Evolutionary conservation across 768 basidiomycete species (phyloP).

Genomic region (Chalciporus pseudorubinellus): DNA sequence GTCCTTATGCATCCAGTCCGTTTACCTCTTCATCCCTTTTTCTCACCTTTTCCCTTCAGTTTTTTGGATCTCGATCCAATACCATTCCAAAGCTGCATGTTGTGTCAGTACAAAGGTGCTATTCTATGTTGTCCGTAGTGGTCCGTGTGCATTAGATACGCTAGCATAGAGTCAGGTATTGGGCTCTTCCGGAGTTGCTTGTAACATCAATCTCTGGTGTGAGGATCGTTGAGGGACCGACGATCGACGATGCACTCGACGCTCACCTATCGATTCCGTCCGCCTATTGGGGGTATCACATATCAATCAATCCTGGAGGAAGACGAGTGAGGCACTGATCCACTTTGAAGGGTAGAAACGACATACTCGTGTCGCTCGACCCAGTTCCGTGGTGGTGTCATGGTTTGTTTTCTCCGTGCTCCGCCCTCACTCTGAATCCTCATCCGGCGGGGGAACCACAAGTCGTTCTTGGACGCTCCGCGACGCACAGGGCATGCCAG

Average conservation of each 20-base stretch:
- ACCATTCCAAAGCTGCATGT: constrained; percentile 14
- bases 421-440: not conserved
- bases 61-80: constrained; percentile 9
- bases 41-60: not conserved
- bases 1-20: constrained; percentile 4
- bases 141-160: constrained; percentile 7
- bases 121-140: constrained; percentile 10
- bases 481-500: constrained; percentile 43
- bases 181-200: constrained; percentile 37
- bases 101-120: constrained; percentile 14
- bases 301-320: too few species aligned
- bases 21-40: not conserved
- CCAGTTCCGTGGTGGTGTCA: too few species aligned
- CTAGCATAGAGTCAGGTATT: constrained; percentile 11
- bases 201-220: constrained; percentile 23
- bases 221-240: not conserved
- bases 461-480: constrained; percentile 6
- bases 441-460: constrained; percentile 12
- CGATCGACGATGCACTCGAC: too few species aligned
- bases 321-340: too few species aligned
- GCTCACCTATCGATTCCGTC: too few species aligned
- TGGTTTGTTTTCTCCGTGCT: too few species aligned
- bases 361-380: too few species aligned
- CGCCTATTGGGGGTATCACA: too few species aligned
- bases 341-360: too few species aligned